Evolutionary conservation across 2,329 filamentous ascomycete genomes (phyloP).

Genomic region (Calonectria hongkongensis): DNA sequence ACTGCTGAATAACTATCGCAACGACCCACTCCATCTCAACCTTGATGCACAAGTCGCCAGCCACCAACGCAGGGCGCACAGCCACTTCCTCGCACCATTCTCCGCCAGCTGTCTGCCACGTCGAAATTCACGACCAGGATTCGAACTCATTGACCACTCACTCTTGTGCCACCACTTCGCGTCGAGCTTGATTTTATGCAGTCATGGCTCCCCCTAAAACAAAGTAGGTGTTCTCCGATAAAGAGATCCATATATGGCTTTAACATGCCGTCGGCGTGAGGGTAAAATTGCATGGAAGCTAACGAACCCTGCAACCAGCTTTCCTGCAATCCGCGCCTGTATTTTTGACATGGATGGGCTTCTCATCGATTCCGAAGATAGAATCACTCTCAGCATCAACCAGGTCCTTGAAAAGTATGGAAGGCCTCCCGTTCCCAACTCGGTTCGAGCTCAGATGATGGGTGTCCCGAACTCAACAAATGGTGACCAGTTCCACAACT

Average conservation of each 20-base stretch:
- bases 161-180: background rate
- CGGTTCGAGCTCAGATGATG: constrained; percentile 81
- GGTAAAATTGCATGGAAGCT: background rate
- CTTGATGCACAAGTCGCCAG: too few relatives aligned
- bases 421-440: constrained; percentile 76
- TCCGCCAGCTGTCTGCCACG: too few relatives aligned
- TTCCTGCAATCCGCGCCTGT: constrained; percentile 73
- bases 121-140: too few relatives aligned
- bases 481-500: constrained; percentile 77
- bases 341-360: constrained; percentile 86
- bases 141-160: too few relatives aligned
- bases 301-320: constrained; percentile 3
- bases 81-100: too few relatives aligned
- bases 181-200: background rate
- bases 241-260: background rate
- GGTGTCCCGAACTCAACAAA: constrained; percentile 72
- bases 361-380: constrained; percentile 82
- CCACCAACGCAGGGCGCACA: too few relatives aligned
- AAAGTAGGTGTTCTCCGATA: background rate
- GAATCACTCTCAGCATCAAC: constrained; percentile 79
- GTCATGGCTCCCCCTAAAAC: background rate
- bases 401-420: constrained; percentile 76
- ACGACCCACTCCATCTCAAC: too few relatives aligned
- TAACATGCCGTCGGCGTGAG: background rate
- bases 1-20: too few relatives aligned